Conservation (phyloP, 2,329 filamentous ascomycete genomes). For the Trichoderma endophyticum region DNA sequence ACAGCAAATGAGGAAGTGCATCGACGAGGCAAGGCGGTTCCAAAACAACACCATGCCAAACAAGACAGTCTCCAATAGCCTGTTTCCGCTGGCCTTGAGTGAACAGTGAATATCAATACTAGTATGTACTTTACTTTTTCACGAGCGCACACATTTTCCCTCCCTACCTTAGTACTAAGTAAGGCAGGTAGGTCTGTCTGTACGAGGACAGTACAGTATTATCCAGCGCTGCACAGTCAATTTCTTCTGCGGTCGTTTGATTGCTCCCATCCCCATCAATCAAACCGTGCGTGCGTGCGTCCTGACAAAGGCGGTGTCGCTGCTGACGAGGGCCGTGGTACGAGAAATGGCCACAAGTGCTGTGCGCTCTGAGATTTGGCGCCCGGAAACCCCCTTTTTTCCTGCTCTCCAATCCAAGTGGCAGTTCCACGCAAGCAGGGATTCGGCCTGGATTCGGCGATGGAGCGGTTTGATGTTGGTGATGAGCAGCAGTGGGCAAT, state of each 20-base stretch:
- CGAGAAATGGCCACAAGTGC: not conserved
- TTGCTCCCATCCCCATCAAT: not conserved
- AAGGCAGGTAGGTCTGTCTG: too few species aligned
- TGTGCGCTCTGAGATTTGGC: not conserved
- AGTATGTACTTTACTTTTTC: not conserved
- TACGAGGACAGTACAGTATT: not conserved
- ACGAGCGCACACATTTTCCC: not conserved
- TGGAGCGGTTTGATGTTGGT: conserved; percentile 11
- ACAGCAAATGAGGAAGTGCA: not conserved
- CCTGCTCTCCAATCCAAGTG: not conserved
- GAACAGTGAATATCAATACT: not conserved
- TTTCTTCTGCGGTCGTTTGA: not conserved
- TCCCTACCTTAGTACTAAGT: not conserved
- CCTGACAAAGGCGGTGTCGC: conserved; percentile 12
- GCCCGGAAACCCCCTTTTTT: not conserved
- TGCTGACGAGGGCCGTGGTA: conserved; percentile 11
- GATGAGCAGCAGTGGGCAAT: not conserved
- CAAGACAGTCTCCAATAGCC: not conserved
- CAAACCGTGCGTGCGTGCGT: not conserved
- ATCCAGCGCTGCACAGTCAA: not conserved
- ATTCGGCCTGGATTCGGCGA: conserved; percentile 12
- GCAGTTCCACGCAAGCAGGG: conserved; percentile 14
- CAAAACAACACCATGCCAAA: conserved; percentile 11
- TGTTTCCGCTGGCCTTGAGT: not conserved
- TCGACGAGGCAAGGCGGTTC: conserved; percentile 5